Percentiles rank a stretch among this genome's conserved stretches.
phyloP scores from a whole-genome alignment of 306 rosid species.

The Urtica urens region DNA sequence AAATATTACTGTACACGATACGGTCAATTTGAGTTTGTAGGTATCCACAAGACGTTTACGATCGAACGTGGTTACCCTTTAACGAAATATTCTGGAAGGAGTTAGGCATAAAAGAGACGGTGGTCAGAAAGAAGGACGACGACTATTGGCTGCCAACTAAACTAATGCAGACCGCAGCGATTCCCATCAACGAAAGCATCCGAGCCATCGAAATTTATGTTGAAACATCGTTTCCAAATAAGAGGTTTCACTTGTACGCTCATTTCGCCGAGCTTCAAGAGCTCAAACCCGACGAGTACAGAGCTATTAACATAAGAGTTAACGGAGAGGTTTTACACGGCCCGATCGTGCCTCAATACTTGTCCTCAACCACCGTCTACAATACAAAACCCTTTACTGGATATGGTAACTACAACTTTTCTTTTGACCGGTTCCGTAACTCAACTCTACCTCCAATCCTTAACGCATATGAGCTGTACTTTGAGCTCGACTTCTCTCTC shows the following conservation, averaged over 20 bases:
- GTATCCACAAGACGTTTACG: neutral
- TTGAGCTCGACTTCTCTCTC: slow-evolving; percentile 15
- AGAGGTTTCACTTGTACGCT: slow-evolving; percentile 1
- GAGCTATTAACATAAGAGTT: slow-evolving; percentile 5
- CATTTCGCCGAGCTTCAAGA: slow-evolving; percentile 20
- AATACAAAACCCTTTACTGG: neutral
- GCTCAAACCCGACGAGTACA: slow-evolving; percentile 8
- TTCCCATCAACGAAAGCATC: slow-evolving; percentile 4
- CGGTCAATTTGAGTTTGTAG: no score
- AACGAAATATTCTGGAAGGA: neutral
- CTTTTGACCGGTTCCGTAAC: neutral
- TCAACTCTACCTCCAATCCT: slow-evolving; percentile 46
- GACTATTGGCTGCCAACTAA: slow-evolving; percentile 13
- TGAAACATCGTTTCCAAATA: neutral
- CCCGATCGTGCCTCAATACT: slow-evolving; percentile 4
- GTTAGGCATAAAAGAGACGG: neutral
- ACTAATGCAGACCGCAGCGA: slow-evolving; percentile 29
- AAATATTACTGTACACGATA: no score
- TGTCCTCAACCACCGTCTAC: neutral
- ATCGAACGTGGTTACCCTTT: slow-evolving; percentile 25
- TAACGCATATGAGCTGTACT: slow-evolving; percentile 12
- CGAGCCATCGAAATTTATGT: slow-evolving; percentile 8
- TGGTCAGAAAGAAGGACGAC: neutral
- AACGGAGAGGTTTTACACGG: neutral
- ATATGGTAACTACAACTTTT: neutral